A percentile compares a stretch with the other conserved stretches of the same genome.
Conservation (phyloP, 1,139 yeast genomes). For the Suzukiozyma palmioleophila region DNA sequence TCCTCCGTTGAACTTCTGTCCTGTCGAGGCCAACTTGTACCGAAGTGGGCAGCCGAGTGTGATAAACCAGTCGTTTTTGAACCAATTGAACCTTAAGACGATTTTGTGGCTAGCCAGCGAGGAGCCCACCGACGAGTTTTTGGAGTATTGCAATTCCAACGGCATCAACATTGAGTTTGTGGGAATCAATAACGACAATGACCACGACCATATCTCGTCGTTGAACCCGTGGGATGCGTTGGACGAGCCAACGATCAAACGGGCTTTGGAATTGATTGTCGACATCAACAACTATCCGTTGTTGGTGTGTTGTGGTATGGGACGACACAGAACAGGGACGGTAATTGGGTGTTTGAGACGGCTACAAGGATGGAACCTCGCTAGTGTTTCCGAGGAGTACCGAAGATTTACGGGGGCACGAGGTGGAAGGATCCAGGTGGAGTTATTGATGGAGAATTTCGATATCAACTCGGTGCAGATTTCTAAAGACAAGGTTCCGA, state of each 20-base stretch:
- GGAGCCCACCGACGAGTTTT: conserved; percentile 85
- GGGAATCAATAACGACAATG: conserved; percentile 52
- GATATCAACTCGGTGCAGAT: conserved; percentile 54
- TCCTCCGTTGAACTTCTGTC: conserved; percentile 93
- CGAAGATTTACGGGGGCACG: conserved; percentile 88
- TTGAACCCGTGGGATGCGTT: conserved; percentile 94
- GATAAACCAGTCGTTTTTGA: conserved; percentile 79
- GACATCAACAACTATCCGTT: conserved; percentile 75
- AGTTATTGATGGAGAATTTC: conserved; percentile 81
- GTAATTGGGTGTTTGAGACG: conserved; percentile 90
- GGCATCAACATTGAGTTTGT: conserved; percentile 62
- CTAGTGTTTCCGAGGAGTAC: conserved; percentile 90
- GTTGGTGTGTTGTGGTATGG: conserved; percentile 95
- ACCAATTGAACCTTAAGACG: conserved; percentile 68
- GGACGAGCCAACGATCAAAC: conserved; percentile 74
- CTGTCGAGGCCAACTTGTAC: conserved; percentile 82
- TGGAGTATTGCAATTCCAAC: conserved; percentile 73
- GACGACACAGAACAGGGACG: conserved; percentile 93
- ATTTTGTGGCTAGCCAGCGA: conserved; percentile 94
- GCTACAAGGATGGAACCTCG: conserved; percentile 92
- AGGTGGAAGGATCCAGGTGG: conserved; percentile 90
- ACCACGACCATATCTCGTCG: conserved; percentile 19
- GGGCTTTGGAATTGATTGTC: conserved; percentile 72
- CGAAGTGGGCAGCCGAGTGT: conserved; percentile 97
- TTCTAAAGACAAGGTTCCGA: conserved; percentile 20